These are phyloP conservation scores for Bigelowiella natans DNA, from an alignment of 78 protist species.

Conservation along the genomic window DNA sequence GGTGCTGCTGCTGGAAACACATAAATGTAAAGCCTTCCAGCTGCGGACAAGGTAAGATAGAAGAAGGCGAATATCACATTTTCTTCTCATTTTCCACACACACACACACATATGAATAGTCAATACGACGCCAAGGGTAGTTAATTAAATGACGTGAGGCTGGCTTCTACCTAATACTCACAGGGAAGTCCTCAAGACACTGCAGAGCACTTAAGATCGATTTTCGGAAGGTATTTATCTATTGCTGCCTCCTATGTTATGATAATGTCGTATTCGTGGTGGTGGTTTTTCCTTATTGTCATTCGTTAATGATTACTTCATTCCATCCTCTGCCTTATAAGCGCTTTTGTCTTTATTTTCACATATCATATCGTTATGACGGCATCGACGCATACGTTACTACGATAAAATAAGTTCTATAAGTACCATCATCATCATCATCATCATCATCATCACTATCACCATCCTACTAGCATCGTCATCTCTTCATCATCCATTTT, in stretches of 20 bases:
- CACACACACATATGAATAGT: background rate
- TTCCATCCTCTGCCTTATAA: background rate
- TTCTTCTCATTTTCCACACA: too few relatives aligned
- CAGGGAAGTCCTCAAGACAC: background rate
- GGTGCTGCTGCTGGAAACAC: constrained; percentile 35
- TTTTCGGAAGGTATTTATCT: constrained; percentile 21
- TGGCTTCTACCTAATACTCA: background rate
- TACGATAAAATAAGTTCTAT: too few relatives aligned
- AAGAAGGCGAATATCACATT: too few relatives aligned
- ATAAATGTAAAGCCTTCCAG: background rate
- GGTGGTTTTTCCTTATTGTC: background rate
- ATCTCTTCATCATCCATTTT: constrained; percentile 32
- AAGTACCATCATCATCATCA: too few relatives aligned
- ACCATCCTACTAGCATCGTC: too few relatives aligned
- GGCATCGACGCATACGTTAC: too few relatives aligned
- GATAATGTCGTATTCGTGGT: background rate
- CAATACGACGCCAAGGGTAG: background rate
- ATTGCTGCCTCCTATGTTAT: too few relatives aligned
- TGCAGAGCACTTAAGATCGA: constrained; percentile 19
- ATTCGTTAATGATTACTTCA: background rate
- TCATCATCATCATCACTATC: too few relatives aligned
- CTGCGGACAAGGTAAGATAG: too few relatives aligned
- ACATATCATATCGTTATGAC: too few relatives aligned
- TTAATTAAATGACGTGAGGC: background rate
- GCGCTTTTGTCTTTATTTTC: background rate